A percentile compares a stretch with the other conserved stretches of the same genome.
These are phyloP conservation scores for Schoenoplectus triqueter DNA, from an alignment of 202 grass and related monocot genomes.

Conservation along the genomic window DNA sequence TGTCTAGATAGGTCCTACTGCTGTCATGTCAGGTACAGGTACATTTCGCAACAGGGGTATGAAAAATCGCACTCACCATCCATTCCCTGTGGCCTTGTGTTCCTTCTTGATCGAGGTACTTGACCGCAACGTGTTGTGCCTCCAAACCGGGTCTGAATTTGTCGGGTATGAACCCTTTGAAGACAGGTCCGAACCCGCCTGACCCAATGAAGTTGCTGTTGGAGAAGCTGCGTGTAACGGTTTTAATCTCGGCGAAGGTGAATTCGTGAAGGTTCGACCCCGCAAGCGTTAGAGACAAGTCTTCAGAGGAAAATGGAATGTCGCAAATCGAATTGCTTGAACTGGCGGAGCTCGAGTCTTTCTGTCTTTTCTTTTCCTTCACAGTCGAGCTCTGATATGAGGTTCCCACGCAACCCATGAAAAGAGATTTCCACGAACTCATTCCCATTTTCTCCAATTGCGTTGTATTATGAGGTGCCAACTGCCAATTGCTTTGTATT, in stretches of 20 bases:
- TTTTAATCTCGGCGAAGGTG: slow-evolving; percentile 73
- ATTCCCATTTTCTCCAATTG: not conserved
- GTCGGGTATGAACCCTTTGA: slow-evolving; percentile 68
- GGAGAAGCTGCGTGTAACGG: slow-evolving; percentile 68
- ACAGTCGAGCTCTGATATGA: not conserved
- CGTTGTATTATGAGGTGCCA: too few relatives aligned
- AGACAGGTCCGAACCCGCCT: slow-evolving; percentile 81
- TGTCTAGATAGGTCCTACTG: not conserved
- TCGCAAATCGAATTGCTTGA: slow-evolving; percentile 21
- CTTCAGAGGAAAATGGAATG: slow-evolving; percentile 53
- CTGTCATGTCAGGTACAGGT: not conserved
- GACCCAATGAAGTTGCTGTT: slow-evolving; percentile 70
- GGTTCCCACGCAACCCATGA: slow-evolving; percentile 10
- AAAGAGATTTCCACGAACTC: slow-evolving; percentile 41
- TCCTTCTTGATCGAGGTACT: slow-evolving; percentile 78
- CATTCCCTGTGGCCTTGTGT: slow-evolving; percentile 83
- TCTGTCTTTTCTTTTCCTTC: not conserved
- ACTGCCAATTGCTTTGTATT: too few relatives aligned
- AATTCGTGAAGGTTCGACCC: slow-evolving; percentile 70
- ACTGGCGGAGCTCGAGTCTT: slow-evolving; percentile 18
- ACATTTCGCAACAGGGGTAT: not conserved
- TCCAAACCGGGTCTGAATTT: slow-evolving; percentile 50
- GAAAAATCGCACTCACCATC: slow-evolving; percentile 54
- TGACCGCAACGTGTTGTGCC: slow-evolving; percentile 75
- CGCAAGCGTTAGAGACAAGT: slow-evolving; percentile 64